phyloP scores from a whole-genome alignment of 106 monocot genomes.

The Apostasia shenzhenica region DNA sequence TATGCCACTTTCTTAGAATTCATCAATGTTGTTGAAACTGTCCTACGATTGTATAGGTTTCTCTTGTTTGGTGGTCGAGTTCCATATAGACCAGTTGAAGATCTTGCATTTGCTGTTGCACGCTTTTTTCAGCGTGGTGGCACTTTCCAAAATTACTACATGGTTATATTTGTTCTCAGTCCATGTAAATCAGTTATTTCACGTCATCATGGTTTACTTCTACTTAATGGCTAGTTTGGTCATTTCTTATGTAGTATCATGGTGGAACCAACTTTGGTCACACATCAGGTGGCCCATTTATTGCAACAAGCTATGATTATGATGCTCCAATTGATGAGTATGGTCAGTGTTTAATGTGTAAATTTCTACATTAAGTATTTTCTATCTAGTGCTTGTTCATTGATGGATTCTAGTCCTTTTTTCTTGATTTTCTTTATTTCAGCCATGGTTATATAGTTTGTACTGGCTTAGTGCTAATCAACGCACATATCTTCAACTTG shows the following conservation, averaged over 20 bases:
- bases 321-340: slow-evolving; percentile 99
- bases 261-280: slow-evolving; percentile 96
- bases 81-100: slow-evolving; percentile 87
- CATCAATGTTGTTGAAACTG: too few species aligned
- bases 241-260: slow-evolving; percentile 52
- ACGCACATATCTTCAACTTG: too few species aligned
- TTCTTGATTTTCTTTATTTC: too few species aligned
- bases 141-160: slow-evolving; percentile 98
- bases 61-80: slow-evolving; percentile 66
- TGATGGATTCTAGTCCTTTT: too few species aligned
- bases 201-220: too few species aligned
- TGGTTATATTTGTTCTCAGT: slow-evolving; percentile 36
- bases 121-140: slow-evolving; percentile 94
- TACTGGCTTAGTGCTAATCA: too few species aligned
- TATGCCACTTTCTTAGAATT: too few species aligned
- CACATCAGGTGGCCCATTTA: slow-evolving; percentile 85
- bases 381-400: background rate
- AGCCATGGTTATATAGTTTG: too few species aligned
- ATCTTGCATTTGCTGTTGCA: slow-evolving; percentile 93
- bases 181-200: too few species aligned
- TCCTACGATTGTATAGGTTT: slow-evolving; percentile 36
- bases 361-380: background rate
- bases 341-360: slow-evolving; percentile 35
- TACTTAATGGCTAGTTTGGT: too few species aligned
- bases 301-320: slow-evolving; percentile 97